phyloP scores from a whole-genome alignment of 768 basidiomycete species.

The Leccinum aurantiacum region DNA sequence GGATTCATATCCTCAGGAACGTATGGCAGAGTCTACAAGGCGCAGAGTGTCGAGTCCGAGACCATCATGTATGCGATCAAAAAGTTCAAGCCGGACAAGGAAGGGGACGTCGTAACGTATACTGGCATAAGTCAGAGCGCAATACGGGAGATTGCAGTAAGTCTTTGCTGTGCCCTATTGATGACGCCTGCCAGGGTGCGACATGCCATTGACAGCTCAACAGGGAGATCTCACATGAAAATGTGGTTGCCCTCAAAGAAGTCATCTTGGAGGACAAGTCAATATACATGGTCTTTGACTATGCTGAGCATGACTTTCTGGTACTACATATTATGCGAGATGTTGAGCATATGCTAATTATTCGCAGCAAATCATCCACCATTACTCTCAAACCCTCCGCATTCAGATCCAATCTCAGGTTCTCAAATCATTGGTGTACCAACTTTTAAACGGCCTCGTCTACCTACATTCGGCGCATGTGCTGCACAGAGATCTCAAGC shows the following conservation, averaged over 20 bases:
- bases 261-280: slow-evolving; percentile 98
- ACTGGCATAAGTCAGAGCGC: slow-evolving; percentile 98
- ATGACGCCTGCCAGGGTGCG: slow-evolving; percentile 16
- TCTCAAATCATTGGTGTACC: slow-evolving; percentile 91
- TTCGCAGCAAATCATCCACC: slow-evolving; percentile 94
- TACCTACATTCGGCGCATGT: slow-evolving; percentile 96
- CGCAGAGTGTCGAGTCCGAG: slow-evolving; percentile 70
- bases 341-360: not conserved
- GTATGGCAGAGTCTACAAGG: slow-evolving; percentile 99
- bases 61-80: slow-evolving; percentile 90
- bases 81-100: slow-evolving; percentile 99
- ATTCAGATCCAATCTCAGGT: slow-evolving; percentile 70
- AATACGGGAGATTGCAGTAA: slow-evolving; percentile 91
- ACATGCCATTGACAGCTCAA: slow-evolving; percentile 60
- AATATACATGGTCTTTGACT: slow-evolving; percentile 99
- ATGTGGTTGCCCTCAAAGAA: slow-evolving; percentile 87
- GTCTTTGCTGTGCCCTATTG: slow-evolving; percentile 25
- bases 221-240: slow-evolving; percentile 86
- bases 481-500: slow-evolving; percentile 96
- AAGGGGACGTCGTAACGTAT: slow-evolving; percentile 93
- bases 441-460: slow-evolving; percentile 89
- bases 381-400: slow-evolving; percentile 90
- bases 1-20: slow-evolving; percentile 99
- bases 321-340: slow-evolving; percentile 38
- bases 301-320: slow-evolving; percentile 97